Evolutionary conservation across 2,329 filamentous ascomycete species (phyloP).

Genomic region (Phyllosticta paracitricarpa): DNA sequence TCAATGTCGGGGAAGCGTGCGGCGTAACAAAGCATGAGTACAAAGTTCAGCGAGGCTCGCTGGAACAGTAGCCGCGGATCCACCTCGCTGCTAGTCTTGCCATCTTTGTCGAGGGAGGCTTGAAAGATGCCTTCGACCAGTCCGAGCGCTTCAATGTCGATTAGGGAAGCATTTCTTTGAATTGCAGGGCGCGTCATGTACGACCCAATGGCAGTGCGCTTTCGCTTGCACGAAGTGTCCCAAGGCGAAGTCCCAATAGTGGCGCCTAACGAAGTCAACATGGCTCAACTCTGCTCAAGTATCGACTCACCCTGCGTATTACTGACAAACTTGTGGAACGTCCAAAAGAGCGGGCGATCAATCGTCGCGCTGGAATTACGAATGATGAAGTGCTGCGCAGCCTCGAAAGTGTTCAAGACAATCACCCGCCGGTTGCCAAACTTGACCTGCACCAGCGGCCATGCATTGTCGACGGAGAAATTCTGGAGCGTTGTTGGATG

Average conservation of each 20-base stretch:
- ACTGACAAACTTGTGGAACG: conserved; percentile 5
- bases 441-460: conserved; percentile 6
- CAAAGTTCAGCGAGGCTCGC: conserved; percentile 8
- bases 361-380: conserved; percentile 6
- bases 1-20: background rate
- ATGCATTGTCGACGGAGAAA: background rate
- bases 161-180: background rate
- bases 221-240: conserved; percentile 8
- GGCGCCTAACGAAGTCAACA: background rate
- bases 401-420: conserved; percentile 3
- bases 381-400: conserved; percentile 5
- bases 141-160: conserved; percentile 5
- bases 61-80: conserved; percentile 5
- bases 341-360: conserved; percentile 3
- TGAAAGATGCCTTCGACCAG: background rate
- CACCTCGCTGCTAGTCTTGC: background rate
- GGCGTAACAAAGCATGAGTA: conserved; percentile 6
- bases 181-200: conserved; percentile 9
- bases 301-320: conserved; percentile 1
- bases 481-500: background rate
- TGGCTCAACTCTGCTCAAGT: background rate
- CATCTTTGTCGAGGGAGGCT: background rate
- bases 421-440: conserved; percentile 1
- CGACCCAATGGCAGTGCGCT: conserved; percentile 6
- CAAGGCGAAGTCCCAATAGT: conserved; percentile 7